Evolutionary conservation across 805 yeast species (phyloP).

Genomic region (Saccharomycopsis guyanensis): DNA sequence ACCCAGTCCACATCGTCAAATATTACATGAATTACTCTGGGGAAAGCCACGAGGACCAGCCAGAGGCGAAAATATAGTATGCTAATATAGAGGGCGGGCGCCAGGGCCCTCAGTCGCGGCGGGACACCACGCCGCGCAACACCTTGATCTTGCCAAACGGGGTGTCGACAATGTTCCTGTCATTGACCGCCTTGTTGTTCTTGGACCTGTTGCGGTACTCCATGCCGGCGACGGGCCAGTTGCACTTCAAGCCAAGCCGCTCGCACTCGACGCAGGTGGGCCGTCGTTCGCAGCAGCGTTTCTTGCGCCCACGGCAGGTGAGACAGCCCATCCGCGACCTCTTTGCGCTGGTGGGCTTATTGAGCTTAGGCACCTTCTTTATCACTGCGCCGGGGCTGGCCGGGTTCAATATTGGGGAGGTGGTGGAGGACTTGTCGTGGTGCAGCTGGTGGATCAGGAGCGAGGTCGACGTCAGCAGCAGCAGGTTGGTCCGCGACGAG

Average conservation of each 20-base stretch:
- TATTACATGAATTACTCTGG: no score
- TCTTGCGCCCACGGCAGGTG: slow-evolving; percentile 71
- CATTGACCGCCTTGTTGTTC: slow-evolving; percentile 8
- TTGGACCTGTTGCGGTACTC: slow-evolving; percentile 19
- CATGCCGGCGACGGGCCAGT: slow-evolving; percentile 67
- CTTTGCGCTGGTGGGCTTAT: slow-evolving; percentile 28
- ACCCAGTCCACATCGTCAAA: no score
- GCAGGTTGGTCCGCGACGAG: not conserved
- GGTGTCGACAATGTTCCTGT: slow-evolving; percentile 14
- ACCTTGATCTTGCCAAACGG: slow-evolving; percentile 52
- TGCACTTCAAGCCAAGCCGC: slow-evolving; percentile 56
- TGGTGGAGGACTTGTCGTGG: not conserved
- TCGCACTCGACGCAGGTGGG: slow-evolving; percentile 64
- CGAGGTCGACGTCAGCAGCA: not conserved
- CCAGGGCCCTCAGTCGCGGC: no score
- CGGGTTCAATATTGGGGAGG: not conserved
- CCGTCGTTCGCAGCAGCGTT: slow-evolving; percentile 64
- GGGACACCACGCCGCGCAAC: slow-evolving; percentile 47
- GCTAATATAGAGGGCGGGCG: no score
- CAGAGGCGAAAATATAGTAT: no score
- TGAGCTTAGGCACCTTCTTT: not conserved
- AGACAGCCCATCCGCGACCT: slow-evolving; percentile 68
- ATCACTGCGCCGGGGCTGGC: not conserved
- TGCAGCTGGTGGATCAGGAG: not conserved
- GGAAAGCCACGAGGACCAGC: no score